Evolutionary conservation across 2,329 filamentous ascomycete species (phyloP).

Genomic region (Coleophoma crateriformis): DNA sequence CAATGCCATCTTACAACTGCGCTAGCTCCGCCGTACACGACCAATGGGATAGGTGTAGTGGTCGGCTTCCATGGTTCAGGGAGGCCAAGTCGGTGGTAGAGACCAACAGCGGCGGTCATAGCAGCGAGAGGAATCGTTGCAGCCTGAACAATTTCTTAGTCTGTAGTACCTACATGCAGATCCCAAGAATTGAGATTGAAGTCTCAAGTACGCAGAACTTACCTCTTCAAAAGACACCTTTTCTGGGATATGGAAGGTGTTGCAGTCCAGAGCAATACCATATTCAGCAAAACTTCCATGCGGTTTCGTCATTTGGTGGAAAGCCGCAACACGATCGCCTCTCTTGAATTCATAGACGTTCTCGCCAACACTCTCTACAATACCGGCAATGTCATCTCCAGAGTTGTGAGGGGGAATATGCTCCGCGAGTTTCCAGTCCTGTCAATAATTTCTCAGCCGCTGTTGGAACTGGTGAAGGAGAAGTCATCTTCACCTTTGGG

Average conservation of each 20-base stretch:
- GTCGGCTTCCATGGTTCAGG: conserved; percentile 30
- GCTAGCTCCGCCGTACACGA: conserved; percentile 21
- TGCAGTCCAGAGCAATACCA: conserved; percentile 47
- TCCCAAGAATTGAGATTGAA: conserved; percentile 13
- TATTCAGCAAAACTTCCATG: conserved; percentile 57
- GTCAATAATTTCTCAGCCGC: neutral
- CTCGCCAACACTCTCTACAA: conserved; percentile 41
- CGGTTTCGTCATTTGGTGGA: conserved; percentile 43
- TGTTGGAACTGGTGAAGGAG: neutral
- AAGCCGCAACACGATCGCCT: conserved; percentile 42
- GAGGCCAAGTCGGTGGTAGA: conserved; percentile 32
- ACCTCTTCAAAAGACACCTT: conserved; percentile 25
- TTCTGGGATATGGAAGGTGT: conserved; percentile 40
- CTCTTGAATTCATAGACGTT: conserved; percentile 36
- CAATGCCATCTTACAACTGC: conserved; percentile 17
- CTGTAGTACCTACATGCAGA: no score
- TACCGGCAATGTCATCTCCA: conserved; percentile 30
- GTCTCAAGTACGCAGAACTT: conserved; percentile 29
- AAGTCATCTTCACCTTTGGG: conserved; percentile 10
- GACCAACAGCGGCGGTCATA: conserved; percentile 35
- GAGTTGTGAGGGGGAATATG: conserved; percentile 15
- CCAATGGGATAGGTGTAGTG: conserved; percentile 12
- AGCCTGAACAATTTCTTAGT: conserved; percentile 35
- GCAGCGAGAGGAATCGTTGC: conserved; percentile 38
- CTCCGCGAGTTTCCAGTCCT: conserved; percentile 22